Conservation (phyloP, 1,284 basidiomycete species). For the Moesziomyces parantarcticus region DNA sequence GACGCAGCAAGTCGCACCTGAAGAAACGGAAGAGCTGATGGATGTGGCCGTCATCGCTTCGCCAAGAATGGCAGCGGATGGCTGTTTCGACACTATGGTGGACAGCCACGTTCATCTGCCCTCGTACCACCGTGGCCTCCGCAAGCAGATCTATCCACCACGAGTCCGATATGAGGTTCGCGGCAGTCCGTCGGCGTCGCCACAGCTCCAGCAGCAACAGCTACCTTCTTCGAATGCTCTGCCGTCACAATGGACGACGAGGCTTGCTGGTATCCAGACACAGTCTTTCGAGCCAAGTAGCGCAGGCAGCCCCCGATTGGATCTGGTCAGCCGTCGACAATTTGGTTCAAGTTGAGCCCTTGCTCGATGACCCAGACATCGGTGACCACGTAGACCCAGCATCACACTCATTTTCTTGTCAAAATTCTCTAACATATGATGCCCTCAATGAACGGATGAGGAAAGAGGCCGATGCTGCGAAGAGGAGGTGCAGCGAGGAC, state of each 20-base stretch:
- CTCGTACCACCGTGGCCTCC: slow-evolving; percentile 25
- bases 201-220: background rate
- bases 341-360: background rate
- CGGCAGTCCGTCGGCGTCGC: background rate
- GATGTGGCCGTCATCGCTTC: background rate
- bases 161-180: slow-evolving; percentile 21
- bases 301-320: background rate
- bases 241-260: background rate
- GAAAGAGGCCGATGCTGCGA: background rate
- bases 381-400: too few relatives aligned
- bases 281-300: background rate
- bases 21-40: background rate
- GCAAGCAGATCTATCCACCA: slow-evolving; percentile 32
- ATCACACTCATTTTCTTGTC: too few relatives aligned
- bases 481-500: background rate
- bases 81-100: background rate
- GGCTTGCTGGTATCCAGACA: background rate
- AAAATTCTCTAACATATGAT: too few relatives aligned
- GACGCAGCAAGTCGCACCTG: too few relatives aligned
- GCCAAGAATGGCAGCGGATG: background rate
- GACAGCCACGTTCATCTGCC: slow-evolving; percentile 11
- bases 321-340: background rate
- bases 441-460: too few relatives aligned
- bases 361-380: too few relatives aligned
- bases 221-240: background rate